Conservation (phyloP, 306 rosid species). For the Betula pendula region DNA sequence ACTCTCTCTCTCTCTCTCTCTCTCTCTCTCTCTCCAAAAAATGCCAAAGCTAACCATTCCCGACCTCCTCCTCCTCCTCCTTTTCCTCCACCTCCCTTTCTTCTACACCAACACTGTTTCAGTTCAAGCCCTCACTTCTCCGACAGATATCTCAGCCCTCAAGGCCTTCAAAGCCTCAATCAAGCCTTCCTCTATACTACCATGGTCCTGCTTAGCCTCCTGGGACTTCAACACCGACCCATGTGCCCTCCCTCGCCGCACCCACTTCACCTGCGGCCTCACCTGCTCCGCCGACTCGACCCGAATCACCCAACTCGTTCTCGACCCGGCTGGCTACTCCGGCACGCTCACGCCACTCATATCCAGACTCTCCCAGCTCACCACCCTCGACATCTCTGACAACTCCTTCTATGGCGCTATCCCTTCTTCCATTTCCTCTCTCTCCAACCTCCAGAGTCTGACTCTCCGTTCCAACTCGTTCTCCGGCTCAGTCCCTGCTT, state of each 20-base stretch:
- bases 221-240: conserved; percentile 92
- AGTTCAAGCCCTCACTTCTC: conserved; percentile 47
- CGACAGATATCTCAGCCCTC: conserved; percentile 66
- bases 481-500: conserved; percentile 55
- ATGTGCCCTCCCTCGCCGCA: conserved; percentile 72
- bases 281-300: conserved; percentile 64
- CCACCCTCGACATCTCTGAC: conserved; percentile 67
- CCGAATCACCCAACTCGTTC: conserved; percentile 72
- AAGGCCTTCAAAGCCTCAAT: conserved; percentile 79
- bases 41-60: conserved; percentile 19
- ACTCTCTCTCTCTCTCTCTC: not conserved
- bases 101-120: conserved; percentile 3
- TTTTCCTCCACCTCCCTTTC: conserved; percentile 11
- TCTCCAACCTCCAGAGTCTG: conserved; percentile 53
- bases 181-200: conserved; percentile 60
- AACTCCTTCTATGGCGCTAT: conserved; percentile 66
- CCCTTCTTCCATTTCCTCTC: conserved; percentile 70
- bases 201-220: conserved; percentile 75
- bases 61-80: conserved; percentile 15
- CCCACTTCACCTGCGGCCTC: conserved; percentile 72
- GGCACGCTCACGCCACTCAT: conserved; percentile 67
- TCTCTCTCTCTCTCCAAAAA: too few species aligned
- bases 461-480: conserved; percentile 73
- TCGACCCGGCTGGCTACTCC: conserved; percentile 82
- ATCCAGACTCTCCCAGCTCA: conserved; percentile 57